Evolutionary conservation across 148 eudicot genomes (phyloP), one percentile per base, ranked within the genome.

Genomic region (Nepenthes gracilis): DNA sequence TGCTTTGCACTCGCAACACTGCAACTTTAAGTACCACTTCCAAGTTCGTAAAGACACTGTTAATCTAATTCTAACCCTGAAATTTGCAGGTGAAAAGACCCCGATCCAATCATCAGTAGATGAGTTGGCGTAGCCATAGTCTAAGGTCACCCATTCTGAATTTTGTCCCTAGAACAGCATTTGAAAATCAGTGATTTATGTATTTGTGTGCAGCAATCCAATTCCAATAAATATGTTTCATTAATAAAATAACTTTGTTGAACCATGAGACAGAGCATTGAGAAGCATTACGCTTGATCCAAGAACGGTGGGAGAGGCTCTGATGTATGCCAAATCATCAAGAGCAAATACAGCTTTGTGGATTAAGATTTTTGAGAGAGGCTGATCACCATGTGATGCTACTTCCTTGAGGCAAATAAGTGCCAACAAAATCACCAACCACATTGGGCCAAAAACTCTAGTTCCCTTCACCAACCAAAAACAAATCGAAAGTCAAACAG

Each of bases 41-140:
- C 45, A 40, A 8, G 45, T 40, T 8, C 45, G 0, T 5, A 58
- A 4, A 58, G 23, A 15, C 61, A 36, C 4, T 23, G 23, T 23
- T 6, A 13, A 36, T 36, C 11, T 33, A 11, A 5, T n/a, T 15
- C 45, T 47, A 63, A 86, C 91, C 91, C 86, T 90, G 80, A 84
- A 84, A 73, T 84, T 79, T 59, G 90, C 91, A 33, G 97, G 97
- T 48, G 97, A 90, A 72, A 90, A 90, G n/a, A 90, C 97, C 33
- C 97, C 97, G 61, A 90, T 70, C 97, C 97, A 90, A 68, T 90
- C 95, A 70, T 72, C 72, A 59, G 8, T 36, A 13, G 88, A 73
- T 35, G 95, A 91, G 33, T 79, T 82, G 7, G 88, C 69, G 65
- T 67, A 57, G 63, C 71, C 70, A 59, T 75, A 88, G 52, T 80